A percentile compares a stretch with the other conserved stretches of the same genome.
phyloP scores from a whole-genome alignment of 768 basidiomycete genomes.

The Cubamyces sp. region DNA sequence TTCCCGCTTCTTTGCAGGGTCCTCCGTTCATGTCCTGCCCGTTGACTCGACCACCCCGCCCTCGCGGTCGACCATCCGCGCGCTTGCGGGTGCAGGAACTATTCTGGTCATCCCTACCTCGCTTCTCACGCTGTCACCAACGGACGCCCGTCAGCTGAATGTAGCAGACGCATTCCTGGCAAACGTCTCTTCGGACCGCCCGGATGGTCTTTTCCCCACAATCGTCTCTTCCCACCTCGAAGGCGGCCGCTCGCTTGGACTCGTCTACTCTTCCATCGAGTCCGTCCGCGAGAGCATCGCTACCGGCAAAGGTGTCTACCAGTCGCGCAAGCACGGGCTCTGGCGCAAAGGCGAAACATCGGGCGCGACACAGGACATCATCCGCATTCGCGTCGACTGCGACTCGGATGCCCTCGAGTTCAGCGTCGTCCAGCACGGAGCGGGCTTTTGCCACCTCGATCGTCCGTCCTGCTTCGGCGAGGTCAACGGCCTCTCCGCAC shows the following conservation, averaged over 20 bases:
- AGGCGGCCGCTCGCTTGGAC: constrained; percentile 78
- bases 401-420: constrained; percentile 93
- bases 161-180: constrained; percentile 87
- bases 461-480: constrained; percentile 90
- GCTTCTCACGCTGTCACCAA: constrained; percentile 61
- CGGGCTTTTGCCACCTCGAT: constrained; percentile 93
- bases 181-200: constrained; percentile 79
- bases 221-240: constrained; percentile 74
- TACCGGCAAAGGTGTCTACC: constrained; percentile 92
- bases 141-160: constrained; percentile 64
- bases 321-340: constrained; percentile 92
- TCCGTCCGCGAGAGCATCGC: constrained; percentile 87
- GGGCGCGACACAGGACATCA: constrained; percentile 88
- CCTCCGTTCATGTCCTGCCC: constrained; percentile 62
- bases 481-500: constrained; percentile 72
- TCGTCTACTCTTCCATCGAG: constrained; percentile 92
- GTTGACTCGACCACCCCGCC: constrained; percentile 53
- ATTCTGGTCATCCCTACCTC: constrained; percentile 73
- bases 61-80: constrained; percentile 61
- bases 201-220: constrained; percentile 93
- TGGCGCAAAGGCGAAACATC: constrained; percentile 98
- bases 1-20: constrained; percentile 70
- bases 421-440: constrained; percentile 84
- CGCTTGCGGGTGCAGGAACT: constrained; percentile 60
- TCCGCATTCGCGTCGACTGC: constrained; percentile 85